Base-by-base conservation (phyloP, 2,329 filamentous ascomycete species). In the Xylaria sp. region DNA sequence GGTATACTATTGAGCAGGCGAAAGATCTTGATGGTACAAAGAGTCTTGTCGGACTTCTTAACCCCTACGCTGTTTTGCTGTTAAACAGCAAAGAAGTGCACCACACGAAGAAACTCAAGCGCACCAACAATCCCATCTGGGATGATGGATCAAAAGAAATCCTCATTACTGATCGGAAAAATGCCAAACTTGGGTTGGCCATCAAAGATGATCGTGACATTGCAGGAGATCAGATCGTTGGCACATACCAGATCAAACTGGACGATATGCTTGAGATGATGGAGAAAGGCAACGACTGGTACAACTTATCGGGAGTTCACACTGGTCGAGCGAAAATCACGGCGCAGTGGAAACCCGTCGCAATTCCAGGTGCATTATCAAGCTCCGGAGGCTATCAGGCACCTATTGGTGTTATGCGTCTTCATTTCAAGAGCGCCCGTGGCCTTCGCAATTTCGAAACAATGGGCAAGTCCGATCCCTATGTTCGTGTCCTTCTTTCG, bases 61-160 rank as follows among this genome's bases (percentile, higher is more conserved):
- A 94, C 80, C 96, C 96, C 1, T 99, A 98, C 74, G 94, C 93
- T 10, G 86, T 90, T 39, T 86, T 99, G 60, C 86, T 98, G 54
- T 88, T 99, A 74, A 99, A 99, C 76, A 92, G 94, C 71, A 97
- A 96, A 81, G 92, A 97, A 78, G 88, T 98, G 4, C 94, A 97
- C 76, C 87, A 90, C 66, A 97, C 94, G 62, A 93, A 94, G 82
- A 97, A 94, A 81, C 87, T 98, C 76, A 99, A 98, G 87, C 91
- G 95, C 70, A 98, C 94, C 69, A 99, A 99, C 83, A 96, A 97
- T 76, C 96, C 96, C 8, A 94, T 99, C 76, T 99, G 94, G 91
- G 91, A 95, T 63, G 92, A 98, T 78, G 93, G 93, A 7, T 92
- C 90, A 74, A 97, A 97, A 82, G 96, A 99, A 78, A 90, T 99